These are phyloP conservation scores for Tricholoma flavovirens DNA, from an alignment of 768 basidiomycete genomes.

Conservation along the genomic window DNA sequence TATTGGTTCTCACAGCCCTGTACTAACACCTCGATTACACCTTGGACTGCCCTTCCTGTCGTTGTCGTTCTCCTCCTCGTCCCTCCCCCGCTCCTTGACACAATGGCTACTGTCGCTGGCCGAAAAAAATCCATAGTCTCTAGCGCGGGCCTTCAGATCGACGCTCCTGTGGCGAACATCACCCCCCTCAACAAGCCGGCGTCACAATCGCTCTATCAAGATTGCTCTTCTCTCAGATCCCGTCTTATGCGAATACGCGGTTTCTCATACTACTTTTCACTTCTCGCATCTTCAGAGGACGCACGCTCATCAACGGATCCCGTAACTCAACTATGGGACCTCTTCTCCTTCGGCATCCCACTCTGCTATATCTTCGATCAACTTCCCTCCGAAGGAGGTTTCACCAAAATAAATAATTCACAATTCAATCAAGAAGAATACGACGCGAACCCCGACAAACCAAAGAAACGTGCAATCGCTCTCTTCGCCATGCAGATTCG, in stretches of 20 bases:
- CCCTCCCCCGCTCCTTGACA: conserved; percentile 18
- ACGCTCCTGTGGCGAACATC: conserved; percentile 71
- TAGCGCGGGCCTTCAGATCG: conserved; percentile 58
- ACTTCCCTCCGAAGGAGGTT: conserved; percentile 61
- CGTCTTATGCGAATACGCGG: conserved; percentile 74
- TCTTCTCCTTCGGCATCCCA: conserved; percentile 87
- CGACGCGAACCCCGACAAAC: conserved; percentile 70
- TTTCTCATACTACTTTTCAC: conserved; percentile 65
- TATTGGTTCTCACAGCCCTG: conserved; percentile 14
- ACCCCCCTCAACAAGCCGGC: conserved; percentile 89
- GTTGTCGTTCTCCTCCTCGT: conserved; percentile 16
- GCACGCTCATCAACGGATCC: conserved; percentile 82
- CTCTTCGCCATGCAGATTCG: conserved; percentile 88
- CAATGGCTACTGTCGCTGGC: conserved; percentile 53
- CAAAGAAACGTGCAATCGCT: conserved; percentile 86
- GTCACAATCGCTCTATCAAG: conserved; percentile 86
- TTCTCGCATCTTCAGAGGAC: conserved; percentile 46
- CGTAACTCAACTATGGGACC: conserved; percentile 91
- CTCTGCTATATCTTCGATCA: conserved; percentile 97
- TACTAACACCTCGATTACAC: conserved; percentile 5
- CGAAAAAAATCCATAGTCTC: conserved; percentile 79
- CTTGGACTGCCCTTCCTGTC: conserved; percentile 10
- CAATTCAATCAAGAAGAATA: conserved; percentile 61
- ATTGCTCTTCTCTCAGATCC: conserved; percentile 74
- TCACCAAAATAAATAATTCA: conserved; percentile 54